Conservation (phyloP, 73 alveolate species). For the Tetrahymena thermophila region DNA sequence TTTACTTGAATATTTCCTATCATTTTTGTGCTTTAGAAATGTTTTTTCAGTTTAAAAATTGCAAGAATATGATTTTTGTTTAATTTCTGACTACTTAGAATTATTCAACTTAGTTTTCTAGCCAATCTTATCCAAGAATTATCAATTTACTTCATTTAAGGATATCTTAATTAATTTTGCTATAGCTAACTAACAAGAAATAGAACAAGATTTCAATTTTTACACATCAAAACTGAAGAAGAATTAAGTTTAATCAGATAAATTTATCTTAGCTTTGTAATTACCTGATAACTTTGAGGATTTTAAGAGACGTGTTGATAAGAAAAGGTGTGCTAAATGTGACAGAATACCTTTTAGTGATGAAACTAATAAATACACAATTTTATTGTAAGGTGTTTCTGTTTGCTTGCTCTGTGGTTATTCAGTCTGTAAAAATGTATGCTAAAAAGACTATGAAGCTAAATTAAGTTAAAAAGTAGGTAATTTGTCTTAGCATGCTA, state of each 20-base stretch:
- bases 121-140: neutral
- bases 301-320: neutral
- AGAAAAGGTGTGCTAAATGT: neutral
- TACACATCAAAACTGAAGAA: neutral
- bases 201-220: neutral
- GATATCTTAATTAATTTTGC: neutral
- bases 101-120: neutral
- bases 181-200: neutral
- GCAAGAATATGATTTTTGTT: neutral
- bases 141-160: neutral
- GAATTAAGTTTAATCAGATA: neutral
- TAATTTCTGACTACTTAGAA: neutral
- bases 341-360: neutral
- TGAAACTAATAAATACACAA: neutral
- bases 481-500: neutral
- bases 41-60: neutral
- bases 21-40: neutral
- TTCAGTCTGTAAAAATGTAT: neutral
- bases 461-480: neutral
- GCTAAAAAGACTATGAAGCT: neutral
- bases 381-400: neutral
- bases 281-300: neutral
- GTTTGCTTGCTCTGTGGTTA: neutral
- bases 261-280: neutral
- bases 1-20: neutral